Percentiles rank a stretch among this genome's conserved stretches.
Conservation (phyloP, 2,329 filamentous ascomycete genomes). For the Talaromyces amestolkiae region DNA sequence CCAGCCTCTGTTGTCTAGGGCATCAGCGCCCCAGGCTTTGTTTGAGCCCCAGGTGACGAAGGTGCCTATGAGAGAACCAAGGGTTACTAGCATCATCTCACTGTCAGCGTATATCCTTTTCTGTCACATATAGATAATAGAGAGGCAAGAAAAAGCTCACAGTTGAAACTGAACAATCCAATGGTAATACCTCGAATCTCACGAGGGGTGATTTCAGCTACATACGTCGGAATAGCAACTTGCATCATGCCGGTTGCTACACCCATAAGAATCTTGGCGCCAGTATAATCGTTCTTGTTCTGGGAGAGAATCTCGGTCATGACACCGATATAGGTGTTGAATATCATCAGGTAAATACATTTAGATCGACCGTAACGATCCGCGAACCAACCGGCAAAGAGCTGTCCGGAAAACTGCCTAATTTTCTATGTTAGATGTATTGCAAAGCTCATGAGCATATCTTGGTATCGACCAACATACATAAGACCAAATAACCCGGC, state of each 20-base stretch:
- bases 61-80: not conserved
- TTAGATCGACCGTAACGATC: not conserved
- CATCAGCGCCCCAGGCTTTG: not conserved
- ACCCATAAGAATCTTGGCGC: not conserved
- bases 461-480: too few species aligned
- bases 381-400: not conserved
- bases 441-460: too few species aligned
- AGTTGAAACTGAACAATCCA: not conserved
- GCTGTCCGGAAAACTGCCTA: not conserved
- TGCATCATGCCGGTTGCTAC: not conserved
- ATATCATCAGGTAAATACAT: not conserved
- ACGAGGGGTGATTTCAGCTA: not conserved
- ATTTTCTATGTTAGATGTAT: not conserved
- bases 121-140: too few species aligned
- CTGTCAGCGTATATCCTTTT: too few species aligned
- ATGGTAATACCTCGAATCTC: slow-evolving; percentile 1
- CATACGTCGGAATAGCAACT: not conserved
- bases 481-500: not conserved
- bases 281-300: not conserved
- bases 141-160: not conserved
- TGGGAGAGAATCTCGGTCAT: not conserved
- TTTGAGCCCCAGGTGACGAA: slow-evolving; percentile 2
- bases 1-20: not conserved
- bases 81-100: not conserved
- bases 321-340: not conserved